Evolutionary conservation across 192 early-diverging fungal species (phyloP), one percentile per base, ranked within the genome.

Genomic region (Coemansia sp.): DNA sequence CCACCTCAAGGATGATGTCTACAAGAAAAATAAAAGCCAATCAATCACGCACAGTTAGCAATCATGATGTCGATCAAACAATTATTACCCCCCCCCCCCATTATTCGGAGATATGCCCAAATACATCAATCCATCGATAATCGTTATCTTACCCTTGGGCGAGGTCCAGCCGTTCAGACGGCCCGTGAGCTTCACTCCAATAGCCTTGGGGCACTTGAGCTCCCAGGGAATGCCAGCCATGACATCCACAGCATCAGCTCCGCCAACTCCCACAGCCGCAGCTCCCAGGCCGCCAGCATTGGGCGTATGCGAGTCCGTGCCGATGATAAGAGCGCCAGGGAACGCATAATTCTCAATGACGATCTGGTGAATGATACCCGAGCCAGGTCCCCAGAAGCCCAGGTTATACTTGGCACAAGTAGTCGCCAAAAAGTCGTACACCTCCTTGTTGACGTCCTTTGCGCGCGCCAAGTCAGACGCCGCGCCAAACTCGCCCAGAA

Each of bases 181-280:
- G n/a, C 97, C 97, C 51, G 89, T 93, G 63, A 99, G 83, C 73
- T 94, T 93, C 50, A 99, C 90, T 83, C 97, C 97, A 86, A 98
- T 88, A 9, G 96, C 89, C 54, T 94, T 91, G 31, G 97, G 97
- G 45, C 92, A 92, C 86, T 97, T 97, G 66, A 99, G 83, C 84
- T 99, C 96, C 96, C 97, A 99, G 27, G 97, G 95, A 75, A 99
- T 97, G 59, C 86, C 85, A 11, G 95, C 95, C 97, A 99, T 99
- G 31, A 94, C 97, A 73, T 99, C 97, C 16, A 99, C 97, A 42
- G 97, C 97, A 81, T 99, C 97, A 36, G 97, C 97, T 77, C 97
- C 97, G 69, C 97, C 97, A 62, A 99, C 97, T 82, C 97, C 97
- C 65, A 99, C 94, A 16, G 97, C 97, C 71, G 98, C 85, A 86